phyloP scores from a whole-genome alignment of 495 filamentous ascomycete genomes.

The Neurospora sp. region DNA sequence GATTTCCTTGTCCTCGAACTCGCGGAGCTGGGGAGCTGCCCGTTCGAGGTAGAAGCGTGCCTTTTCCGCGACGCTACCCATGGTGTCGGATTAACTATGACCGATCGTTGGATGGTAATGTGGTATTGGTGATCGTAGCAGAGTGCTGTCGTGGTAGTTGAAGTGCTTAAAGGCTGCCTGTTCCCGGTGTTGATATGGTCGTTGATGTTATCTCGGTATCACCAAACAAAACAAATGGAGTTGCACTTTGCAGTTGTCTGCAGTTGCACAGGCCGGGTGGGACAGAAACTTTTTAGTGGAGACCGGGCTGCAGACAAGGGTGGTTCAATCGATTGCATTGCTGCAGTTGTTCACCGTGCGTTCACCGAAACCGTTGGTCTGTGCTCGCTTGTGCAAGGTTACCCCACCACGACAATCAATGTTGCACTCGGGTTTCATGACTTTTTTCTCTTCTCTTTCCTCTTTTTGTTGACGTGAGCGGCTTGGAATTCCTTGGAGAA shows the following conservation, averaged over 20 bases:
- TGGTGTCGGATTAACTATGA: constrained; percentile 24
- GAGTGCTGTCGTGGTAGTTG: neutral
- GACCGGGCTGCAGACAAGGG: neutral
- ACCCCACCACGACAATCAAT: neutral
- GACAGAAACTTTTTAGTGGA: constrained; percentile 28
- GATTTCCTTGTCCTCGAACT: constrained; percentile 78
- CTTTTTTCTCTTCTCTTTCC: too few species aligned
- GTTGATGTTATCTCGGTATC: neutral
- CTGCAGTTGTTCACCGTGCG: constrained; percentile 5
- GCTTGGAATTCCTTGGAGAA: neutral
- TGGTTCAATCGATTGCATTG: neutral
- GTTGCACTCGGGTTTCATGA: neutral
- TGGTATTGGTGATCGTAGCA: neutral
- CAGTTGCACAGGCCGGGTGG: constrained; percentile 1
- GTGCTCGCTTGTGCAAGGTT: neutral
- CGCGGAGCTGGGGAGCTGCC: constrained; percentile 80
- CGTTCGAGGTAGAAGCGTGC: constrained; percentile 90
- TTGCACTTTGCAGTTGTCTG: neutral
- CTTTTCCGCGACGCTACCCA: constrained; percentile 83
- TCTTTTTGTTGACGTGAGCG: neutral
- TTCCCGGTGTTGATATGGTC: neutral
- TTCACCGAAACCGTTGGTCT: neutral
- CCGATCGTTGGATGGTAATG: neutral
- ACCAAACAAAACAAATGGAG: neutral
- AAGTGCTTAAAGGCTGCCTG: neutral